Evolutionary conservation across 2,329 filamentous ascomycete species (phyloP), one percentile per base, ranked within the genome.

Genomic region (Pseudogymnoascus sp.): DNA sequence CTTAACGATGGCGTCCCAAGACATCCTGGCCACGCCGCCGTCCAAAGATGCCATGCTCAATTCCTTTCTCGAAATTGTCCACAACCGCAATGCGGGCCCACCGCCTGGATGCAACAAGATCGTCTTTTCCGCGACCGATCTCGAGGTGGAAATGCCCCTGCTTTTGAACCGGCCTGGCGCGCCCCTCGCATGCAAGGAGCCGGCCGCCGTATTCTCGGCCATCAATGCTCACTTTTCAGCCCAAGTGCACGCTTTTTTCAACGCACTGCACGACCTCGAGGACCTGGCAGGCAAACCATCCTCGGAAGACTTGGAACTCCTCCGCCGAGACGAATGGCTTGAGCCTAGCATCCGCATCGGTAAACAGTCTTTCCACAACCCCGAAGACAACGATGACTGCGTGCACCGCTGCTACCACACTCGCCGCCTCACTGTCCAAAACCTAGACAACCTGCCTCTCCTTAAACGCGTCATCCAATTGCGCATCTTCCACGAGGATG

Each of bases 221-320:
- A 29, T 67, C 62, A 64, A 65, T 40, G 33, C 52, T 59, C 60
- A 64, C 35, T 63, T 67, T 59, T 67, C 64, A 55, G 61, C 65
- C 60, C 60, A 65, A 60, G 29, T 65, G 6, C 65, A 65, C 52
- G 64, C 61, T 21, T 62, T 66, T 58, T 64, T 68, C 60, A 61
- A 62, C 29, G 64, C 61, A 60, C 37, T 61, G 40, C 61, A 63
- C 63, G 36, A 61, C 59, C 60, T 66, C 61, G 65, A 66, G 59
- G 59, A 63, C 29, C 61, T 64, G 52, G 31, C 63, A 62, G 60
- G 60, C 39, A 62, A 58, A 58, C 29, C 9, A 27, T 58, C 64
- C 61, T 13, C 58, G 0, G 60, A 62, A 45, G 62, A 65, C 5
- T 15, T 42, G 39, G 12, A 58, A 12, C 60, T 66, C 10, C 60